Evolutionary conservation across 2,329 filamentous ascomycete genomes (phyloP).

Genomic region (Aspergillus pseudoterreus): DNA sequence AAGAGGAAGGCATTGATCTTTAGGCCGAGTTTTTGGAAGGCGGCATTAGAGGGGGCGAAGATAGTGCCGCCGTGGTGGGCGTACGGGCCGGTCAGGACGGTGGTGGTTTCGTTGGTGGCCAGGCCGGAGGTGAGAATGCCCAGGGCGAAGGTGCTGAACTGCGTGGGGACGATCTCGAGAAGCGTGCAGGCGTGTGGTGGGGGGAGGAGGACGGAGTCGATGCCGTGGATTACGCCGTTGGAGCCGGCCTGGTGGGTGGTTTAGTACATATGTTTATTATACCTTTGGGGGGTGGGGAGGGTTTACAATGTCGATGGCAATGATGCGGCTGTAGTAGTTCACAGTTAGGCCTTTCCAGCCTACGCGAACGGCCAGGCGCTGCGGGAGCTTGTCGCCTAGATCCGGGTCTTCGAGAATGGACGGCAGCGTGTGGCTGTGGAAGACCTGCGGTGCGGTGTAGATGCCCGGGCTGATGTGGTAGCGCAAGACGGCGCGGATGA

Average conservation of each 20-base stretch:
- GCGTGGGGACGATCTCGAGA: slow-evolving; percentile 1
- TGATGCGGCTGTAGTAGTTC: slow-evolving; percentile 72
- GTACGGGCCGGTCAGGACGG: neutral
- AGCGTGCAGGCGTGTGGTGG: neutral
- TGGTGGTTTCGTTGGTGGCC: neutral
- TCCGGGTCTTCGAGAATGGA: slow-evolving; percentile 58
- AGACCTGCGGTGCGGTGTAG: slow-evolving; percentile 63
- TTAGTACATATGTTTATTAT: too few relatives aligned
- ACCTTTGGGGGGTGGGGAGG: slow-evolving; percentile 62
- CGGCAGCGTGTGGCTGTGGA: slow-evolving; percentile 70
- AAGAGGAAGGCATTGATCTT: slow-evolving; percentile 2
- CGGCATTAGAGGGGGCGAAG: slow-evolving; percentile 7
- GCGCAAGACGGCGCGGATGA: slow-evolving; percentile 63
- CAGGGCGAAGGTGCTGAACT: slow-evolving; percentile 3
- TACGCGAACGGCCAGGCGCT: slow-evolving; percentile 69
- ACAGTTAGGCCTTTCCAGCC: slow-evolving; percentile 62
- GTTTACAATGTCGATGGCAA: slow-evolving; percentile 65
- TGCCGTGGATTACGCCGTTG: slow-evolving; percentile 2
- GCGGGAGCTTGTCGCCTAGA: slow-evolving; percentile 60
- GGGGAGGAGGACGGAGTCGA: slow-evolving; percentile 2
- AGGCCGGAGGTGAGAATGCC: neutral
- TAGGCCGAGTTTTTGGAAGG: slow-evolving; percentile 1
- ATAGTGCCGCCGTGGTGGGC: slow-evolving; percentile 1
- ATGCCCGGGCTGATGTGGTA: slow-evolving; percentile 72
- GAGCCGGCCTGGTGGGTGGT: neutral